Evolutionary conservation across 306 rosid species (phyloP).

Genomic region (Ochetophila trinervis): DNA sequence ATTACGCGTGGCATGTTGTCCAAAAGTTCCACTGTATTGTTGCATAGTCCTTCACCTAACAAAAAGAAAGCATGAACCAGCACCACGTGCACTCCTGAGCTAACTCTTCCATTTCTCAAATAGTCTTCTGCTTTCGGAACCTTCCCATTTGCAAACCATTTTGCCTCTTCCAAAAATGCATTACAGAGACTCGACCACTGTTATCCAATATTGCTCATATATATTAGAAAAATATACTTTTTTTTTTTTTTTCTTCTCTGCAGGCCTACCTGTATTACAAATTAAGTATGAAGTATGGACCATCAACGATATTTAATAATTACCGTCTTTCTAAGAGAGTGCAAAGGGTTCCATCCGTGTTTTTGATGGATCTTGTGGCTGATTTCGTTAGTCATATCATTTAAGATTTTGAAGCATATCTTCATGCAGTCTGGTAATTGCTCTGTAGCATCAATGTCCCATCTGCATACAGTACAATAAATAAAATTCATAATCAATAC

Average conservation of each 20-base stretch:
- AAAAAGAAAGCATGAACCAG: conserved; percentile 52
- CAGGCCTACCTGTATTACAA: background rate
- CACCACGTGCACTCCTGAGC: conserved; percentile 53
- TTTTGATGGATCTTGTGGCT: conserved; percentile 38
- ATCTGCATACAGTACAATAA: conserved; percentile 31
- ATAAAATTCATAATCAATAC: too few relatives aligned
- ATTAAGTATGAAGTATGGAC: too few relatives aligned
- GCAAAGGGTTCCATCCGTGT: conserved; percentile 50
- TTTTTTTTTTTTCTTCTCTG: too few relatives aligned
- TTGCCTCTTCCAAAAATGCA: conserved; percentile 64
- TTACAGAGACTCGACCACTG: conserved; percentile 60
- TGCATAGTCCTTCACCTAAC: conserved; percentile 45
- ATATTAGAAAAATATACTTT: background rate
- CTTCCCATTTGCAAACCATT: conserved; percentile 55
- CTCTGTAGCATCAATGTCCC: conserved; percentile 46
- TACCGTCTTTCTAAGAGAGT: conserved; percentile 34
- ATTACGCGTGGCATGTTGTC: conserved; percentile 36
- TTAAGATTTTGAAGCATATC: conserved; percentile 45
- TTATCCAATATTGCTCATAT: background rate
- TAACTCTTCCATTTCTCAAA: conserved; percentile 52
- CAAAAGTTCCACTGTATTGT: conserved; percentile 28
- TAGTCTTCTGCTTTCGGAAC: conserved; percentile 51
- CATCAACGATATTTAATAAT: background rate
- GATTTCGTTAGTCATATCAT: conserved; percentile 48
- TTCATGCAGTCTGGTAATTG: conserved; percentile 53